These are phyloP conservation scores for Cyberlindnera mississippiensis DNA, from an alignment of 805 yeast genomes.

Conservation along the genomic window DNA sequence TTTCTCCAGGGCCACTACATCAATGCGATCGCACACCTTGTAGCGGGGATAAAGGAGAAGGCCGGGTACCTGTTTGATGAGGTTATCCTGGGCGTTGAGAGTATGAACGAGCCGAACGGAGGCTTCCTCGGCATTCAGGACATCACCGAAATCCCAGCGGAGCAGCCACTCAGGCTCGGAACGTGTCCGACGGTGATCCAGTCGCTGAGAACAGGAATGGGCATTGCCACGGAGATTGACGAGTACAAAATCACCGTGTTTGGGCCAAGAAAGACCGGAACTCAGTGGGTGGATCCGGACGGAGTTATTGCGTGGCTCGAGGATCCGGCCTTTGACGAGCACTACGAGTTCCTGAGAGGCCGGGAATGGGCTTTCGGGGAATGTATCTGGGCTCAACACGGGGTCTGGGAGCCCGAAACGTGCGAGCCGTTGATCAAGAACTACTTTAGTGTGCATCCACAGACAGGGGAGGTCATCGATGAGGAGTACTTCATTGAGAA, in stretches of 20 bases:
- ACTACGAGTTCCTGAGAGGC: constrained; percentile 68
- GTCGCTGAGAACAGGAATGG: constrained; percentile 73
- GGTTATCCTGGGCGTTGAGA: constrained; percentile 74
- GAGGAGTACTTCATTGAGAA: constrained; percentile 57
- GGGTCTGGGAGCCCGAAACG: constrained; percentile 60
- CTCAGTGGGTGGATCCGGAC: constrained; percentile 55
- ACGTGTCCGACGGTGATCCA: constrained; percentile 82
- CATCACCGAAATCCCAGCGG: constrained; percentile 49
- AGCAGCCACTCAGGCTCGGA: constrained; percentile 67
- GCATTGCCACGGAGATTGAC: constrained; percentile 64
- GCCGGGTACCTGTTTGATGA: constrained; percentile 44
- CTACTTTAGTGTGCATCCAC: constrained; percentile 45
- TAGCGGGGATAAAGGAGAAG: constrained; percentile 34
- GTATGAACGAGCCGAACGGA: constrained; percentile 78
- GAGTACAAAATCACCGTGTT: constrained; percentile 63
- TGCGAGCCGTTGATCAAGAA: constrained; percentile 40
- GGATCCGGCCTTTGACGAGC: constrained; percentile 49
- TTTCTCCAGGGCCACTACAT: constrained; percentile 65
- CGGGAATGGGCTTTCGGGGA: constrained; percentile 64
- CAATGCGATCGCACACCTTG: constrained; percentile 46
- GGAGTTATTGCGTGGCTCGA: constrained; percentile 70
- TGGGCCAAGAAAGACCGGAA: constrained; percentile 70
- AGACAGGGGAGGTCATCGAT: constrained; percentile 38
- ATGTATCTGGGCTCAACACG: constrained; percentile 79
- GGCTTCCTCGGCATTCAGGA: constrained; percentile 68